These are phyloP conservation scores for Martiniozyma abietophila DNA, from an alignment of 805 yeast genomes.

Conservation along the genomic window DNA sequence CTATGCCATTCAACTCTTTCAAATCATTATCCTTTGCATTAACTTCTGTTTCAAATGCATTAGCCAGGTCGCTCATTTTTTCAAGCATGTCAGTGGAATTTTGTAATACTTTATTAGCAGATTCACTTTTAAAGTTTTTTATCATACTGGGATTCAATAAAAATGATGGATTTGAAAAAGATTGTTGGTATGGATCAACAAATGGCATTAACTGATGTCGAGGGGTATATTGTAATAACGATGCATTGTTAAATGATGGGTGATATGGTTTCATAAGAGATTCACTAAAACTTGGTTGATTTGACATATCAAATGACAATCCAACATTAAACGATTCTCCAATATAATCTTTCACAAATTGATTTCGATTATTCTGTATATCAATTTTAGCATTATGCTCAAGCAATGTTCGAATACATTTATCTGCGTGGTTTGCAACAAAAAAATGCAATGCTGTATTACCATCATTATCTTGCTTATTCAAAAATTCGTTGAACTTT, in stretches of 20 bases:
- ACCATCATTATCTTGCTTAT: conserved; percentile 49
- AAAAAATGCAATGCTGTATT: conserved; percentile 49
- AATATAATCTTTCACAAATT: conserved; percentile 32
- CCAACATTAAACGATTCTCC: conserved; percentile 19
- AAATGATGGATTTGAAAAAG: conserved; percentile 21
- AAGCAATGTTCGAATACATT: conserved; percentile 35
- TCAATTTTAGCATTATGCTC: conserved; percentile 46
- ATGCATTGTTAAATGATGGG: conserved; percentile 3
- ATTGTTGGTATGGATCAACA: conserved; percentile 13
- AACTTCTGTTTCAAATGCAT: conserved; percentile 48
- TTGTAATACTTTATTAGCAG: conserved; percentile 45
- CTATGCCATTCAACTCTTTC: conserved; percentile 21
- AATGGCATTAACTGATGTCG: conserved; percentile 5
- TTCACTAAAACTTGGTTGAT: conserved; percentile 7
- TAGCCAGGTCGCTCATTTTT: conserved; percentile 36
- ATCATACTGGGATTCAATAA: conserved; percentile 1
- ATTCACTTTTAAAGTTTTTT: conserved; percentile 35
- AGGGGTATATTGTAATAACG: neutral
- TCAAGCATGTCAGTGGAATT: conserved; percentile 40
- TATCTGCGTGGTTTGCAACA: conserved; percentile 35
- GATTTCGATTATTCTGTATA: conserved; percentile 37
- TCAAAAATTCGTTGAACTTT: conserved; percentile 45
- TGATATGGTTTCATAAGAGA: neutral
- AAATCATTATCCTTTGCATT: conserved; percentile 31
- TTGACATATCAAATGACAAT: conserved; percentile 5